Evolutionary conservation across 768 basidiomycete genomes (phyloP), one percentile per base, ranked within the genome.

Genomic region (Clathrus columnatus): DNA sequence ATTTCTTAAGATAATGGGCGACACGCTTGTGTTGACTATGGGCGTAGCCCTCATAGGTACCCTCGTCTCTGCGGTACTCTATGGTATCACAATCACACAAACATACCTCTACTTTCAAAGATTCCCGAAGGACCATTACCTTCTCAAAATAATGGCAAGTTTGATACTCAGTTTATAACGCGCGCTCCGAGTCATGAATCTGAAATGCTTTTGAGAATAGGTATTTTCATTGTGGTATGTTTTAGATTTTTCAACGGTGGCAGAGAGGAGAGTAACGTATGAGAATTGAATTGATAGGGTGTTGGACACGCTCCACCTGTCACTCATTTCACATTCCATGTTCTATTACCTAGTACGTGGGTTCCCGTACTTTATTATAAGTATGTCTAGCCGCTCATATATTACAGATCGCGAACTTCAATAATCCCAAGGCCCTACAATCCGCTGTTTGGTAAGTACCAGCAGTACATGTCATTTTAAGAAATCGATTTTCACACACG

Each of bases 81-180:
- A 52, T 52, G 51, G 51, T 21, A 52, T 43, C 36, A 52, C 51
- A 30, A 43, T 52, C 20, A 52, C 51, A 18, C 51, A 52, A 28
- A 52, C 51, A 41, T 52, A 52, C 27, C 27, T 52, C 30, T 52
- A 52, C 27, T 52, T 52, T 41, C 51, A 52, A 42, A 36, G 51
- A 43, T 52, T 20, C 24, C 51, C 51, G 7, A 52, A 29, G 17
- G 51, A 52, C 36, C 2, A 52, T 23, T 17, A 8, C 24, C 17
- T 18, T 32, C 36, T 52, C 4, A 52, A 52, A 36, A 5, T 41
- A 21, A 52, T 52, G 51, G 51, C 23, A 23, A 18, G 51, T 16
- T 2, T 17, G 21, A 18, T 43, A 10, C 26, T 42, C n/a, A n/a
- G 42, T 52, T 23, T 26, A 26, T 18, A 2, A 50, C 11, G 36